phyloP scores from a whole-genome alignment of 106 monocot genomes.

The Dioscorea dumetorum region DNA sequence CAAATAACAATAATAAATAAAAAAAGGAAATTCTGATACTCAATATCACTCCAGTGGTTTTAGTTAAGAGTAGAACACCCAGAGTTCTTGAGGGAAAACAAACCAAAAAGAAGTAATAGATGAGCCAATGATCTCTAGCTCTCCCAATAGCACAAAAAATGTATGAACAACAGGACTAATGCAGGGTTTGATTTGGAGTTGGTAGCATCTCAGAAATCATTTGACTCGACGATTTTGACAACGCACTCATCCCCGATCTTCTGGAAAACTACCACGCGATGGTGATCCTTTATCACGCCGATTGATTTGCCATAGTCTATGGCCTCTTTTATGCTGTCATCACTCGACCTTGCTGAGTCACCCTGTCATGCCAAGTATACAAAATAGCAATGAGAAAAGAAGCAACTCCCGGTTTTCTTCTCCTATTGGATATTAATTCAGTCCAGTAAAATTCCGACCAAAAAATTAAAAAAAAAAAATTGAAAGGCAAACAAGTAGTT shows the following conservation, averaged over 20 bases:
- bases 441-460: background rate
- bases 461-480: background rate
- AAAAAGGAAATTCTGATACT: background rate
- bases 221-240: slow-evolving; percentile 36
- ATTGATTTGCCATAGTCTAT: slow-evolving; percentile 30
- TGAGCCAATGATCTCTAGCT: too few relatives aligned
- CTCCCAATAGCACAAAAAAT: too few relatives aligned
- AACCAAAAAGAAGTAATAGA: too few relatives aligned
- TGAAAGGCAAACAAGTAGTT: too few relatives aligned
- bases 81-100: too few relatives aligned
- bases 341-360: slow-evolving; percentile 21
- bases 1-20: too few relatives aligned
- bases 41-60: too few relatives aligned
- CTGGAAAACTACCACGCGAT: slow-evolving; percentile 34
- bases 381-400: background rate
- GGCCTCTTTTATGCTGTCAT: slow-evolving; percentile 26
- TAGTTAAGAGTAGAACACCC: too few relatives aligned
- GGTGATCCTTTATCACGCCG: slow-evolving; percentile 27
- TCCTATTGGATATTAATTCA: background rate
- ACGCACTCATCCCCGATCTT: slow-evolving; percentile 35
- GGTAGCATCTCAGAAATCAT: slow-evolving; percentile 9
- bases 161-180: too few relatives aligned
- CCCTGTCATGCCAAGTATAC: slow-evolving; percentile 22
- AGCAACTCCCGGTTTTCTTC: background rate
- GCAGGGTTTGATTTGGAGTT: too few relatives aligned